Evolutionary conservation across 768 basidiomycete genomes (phyloP).

Genomic region (Auricularia sp.): DNA sequence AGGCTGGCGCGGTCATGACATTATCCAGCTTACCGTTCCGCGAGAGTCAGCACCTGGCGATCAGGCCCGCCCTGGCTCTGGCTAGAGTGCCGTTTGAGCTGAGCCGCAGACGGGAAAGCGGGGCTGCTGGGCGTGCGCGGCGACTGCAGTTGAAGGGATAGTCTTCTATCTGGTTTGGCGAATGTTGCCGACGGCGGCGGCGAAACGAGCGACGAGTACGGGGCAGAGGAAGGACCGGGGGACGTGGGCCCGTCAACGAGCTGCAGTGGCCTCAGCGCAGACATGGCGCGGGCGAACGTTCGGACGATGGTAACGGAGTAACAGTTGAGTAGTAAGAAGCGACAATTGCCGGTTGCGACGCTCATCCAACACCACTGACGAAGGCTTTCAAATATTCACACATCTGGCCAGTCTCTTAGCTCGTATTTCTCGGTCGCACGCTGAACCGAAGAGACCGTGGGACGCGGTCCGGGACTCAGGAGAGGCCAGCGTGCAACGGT

Average conservation of each 20-base stretch:
- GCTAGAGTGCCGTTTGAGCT: conserved; percentile 6
- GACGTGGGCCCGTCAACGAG: conserved; percentile 1
- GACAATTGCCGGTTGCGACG: neutral
- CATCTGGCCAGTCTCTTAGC: neutral
- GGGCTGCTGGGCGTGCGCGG: conserved; percentile 23
- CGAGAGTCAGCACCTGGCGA: conserved; percentile 36
- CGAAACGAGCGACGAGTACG: conserved; percentile 8
- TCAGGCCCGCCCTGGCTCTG: neutral
- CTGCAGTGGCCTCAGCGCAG: neutral
- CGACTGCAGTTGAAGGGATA: neutral
- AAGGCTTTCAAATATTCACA: neutral
- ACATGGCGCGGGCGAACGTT: neutral
- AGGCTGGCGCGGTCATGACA: neutral
- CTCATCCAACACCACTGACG: neutral
- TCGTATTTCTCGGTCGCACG: neutral
- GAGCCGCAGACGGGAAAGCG: conserved; percentile 31
- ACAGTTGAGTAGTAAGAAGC: neutral
- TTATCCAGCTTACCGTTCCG: conserved; percentile 51
- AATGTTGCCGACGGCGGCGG: conserved; percentile 16
- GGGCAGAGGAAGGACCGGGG: neutral
- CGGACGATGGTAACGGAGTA: neutral
- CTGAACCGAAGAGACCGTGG: too few relatives aligned
- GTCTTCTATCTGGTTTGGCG: conserved; percentile 11
- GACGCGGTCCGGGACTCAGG: neutral
- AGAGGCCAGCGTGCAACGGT: neutral